Base-by-base conservation (phyloP, 2,329 filamentous ascomycete genomes). In the Xylaria multiplex region DNA sequence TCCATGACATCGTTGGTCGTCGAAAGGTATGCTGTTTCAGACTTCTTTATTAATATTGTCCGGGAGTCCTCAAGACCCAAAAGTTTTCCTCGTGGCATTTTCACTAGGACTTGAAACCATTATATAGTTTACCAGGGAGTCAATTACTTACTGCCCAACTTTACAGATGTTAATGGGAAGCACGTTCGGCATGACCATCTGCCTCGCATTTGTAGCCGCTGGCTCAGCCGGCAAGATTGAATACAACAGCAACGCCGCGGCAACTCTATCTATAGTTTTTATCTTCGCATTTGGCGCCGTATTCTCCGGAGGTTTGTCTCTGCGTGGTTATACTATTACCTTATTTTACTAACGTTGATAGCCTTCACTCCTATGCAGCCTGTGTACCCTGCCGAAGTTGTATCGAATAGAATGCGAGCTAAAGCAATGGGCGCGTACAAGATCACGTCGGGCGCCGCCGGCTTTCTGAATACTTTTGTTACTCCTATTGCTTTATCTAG, bases 1-100 rank as follows among this genome's bases (percentile, higher is more conserved):
- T 81, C 42, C 79, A 81, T 3, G 79, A 82, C 65, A 66, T 76
- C 3, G 74, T 81, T 0, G 80, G 80, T 6, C 80, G 80, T 40
- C 78, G 80, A 0, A 78, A 78, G 61, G 67, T 67, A 62, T 27
- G 67, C 59, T 6, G 13, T 50, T 14, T 24, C 13, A 50, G 0
- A 42, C 1, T 4, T 5, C 1, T 42, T 58, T 11, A 8, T 27
- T 5, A 1, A 13, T 30, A 11, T 22, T 6, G 11, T 11, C 13
- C 13, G 24, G 30, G 8, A 16, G 5, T 1, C 32, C 8, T 35
- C 13, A 3, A 11, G 27, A 14, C 5, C 43, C 9, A 3, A 27
- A 19, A 6, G 7, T 19, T 49, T 37, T 22, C 27, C 16, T 16
- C 4, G 37, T 22, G 13, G 5, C 8, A 55, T 3, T 37, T 43